phyloP scores from a whole-genome alignment of 352 stramenopile species.

The Phytophthora ramorum region DNA sequence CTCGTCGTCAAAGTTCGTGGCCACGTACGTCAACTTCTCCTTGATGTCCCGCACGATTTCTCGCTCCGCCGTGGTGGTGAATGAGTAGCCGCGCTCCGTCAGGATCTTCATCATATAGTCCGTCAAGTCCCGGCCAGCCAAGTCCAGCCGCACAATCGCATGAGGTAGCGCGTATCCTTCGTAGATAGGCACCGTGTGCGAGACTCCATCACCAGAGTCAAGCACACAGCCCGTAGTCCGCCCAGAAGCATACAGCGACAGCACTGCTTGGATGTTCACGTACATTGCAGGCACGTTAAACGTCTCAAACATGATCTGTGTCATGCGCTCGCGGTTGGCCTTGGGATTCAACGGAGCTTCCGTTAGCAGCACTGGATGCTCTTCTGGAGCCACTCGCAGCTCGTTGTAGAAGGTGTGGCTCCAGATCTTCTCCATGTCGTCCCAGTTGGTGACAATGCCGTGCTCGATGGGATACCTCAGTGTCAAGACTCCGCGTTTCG shows the following conservation, averaged over 20 bases:
- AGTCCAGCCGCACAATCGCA: slow-evolving; percentile 94
- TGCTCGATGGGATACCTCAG: slow-evolving; percentile 99
- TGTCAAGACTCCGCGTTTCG: slow-evolving; percentile 94
- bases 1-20: slow-evolving; percentile 94
- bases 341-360: slow-evolving; percentile 95
- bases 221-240: slow-evolving; percentile 96
- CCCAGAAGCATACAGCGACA: slow-evolving; percentile 95
- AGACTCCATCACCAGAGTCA: slow-evolving; percentile 94
- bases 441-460: slow-evolving; percentile 99
- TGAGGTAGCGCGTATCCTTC: slow-evolving; percentile 95
- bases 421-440: slow-evolving; percentile 99
- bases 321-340: slow-evolving; percentile 92
- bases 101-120: slow-evolving; percentile 98
- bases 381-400: slow-evolving; percentile 94
- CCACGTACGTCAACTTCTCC: slow-evolving; percentile 97
- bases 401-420: slow-evolving; percentile 99
- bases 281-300: slow-evolving; percentile 95
- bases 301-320: slow-evolving; percentile 98
- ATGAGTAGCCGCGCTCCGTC: slow-evolving; percentile 94
- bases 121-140: slow-evolving; percentile 94
- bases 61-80: slow-evolving; percentile 94
- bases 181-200: slow-evolving; percentile 96
- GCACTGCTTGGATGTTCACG: slow-evolving; percentile 94
- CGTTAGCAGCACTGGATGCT: slow-evolving; percentile 96
- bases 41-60: slow-evolving; percentile 98